Conservation (phyloP, 345 rosid genomes). For the Clarkia xantiana region DNA sequence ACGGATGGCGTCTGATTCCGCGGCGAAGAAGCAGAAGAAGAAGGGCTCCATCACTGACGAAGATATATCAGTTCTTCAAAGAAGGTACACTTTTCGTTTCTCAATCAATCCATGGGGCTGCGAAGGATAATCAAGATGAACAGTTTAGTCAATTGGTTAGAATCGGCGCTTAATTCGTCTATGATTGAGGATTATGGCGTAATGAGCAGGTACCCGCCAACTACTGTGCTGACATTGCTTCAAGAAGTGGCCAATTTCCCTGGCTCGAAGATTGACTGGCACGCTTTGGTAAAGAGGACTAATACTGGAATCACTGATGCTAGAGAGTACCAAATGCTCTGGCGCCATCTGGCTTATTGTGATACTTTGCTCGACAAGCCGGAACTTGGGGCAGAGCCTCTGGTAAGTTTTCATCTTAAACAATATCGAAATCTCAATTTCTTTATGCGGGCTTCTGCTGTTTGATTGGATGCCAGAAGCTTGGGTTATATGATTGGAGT, state of each 20-base stretch:
- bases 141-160: background rate
- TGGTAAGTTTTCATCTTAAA: conserved; percentile 23
- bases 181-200: background rate
- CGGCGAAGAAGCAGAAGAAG: conserved; percentile 27
- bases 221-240: conserved; percentile 36
- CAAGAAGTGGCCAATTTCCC: conserved; percentile 45
- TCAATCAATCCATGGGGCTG: background rate
- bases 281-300: conserved; percentile 44
- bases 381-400: conserved; percentile 38
- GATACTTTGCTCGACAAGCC: conserved; percentile 27
- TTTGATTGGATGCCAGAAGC: too few species aligned
- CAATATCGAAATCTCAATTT: too few species aligned
- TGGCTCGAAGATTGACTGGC: conserved; percentile 44
- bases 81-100: conserved; percentile 26
- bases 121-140: background rate
- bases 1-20: conserved; percentile 4
- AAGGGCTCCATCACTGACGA: conserved; percentile 46
- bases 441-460: too few species aligned
- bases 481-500: too few species aligned
- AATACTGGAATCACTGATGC: conserved; percentile 56
- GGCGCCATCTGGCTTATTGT: conserved; percentile 89
- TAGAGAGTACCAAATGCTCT: conserved; percentile 71
- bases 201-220: conserved; percentile 36
- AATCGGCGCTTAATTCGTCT: background rate
- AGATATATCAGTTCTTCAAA: conserved; percentile 49